Base-by-base conservation (phyloP, 2,329 filamentous ascomycete genomes). In the Ramichloridium luteum region DNA sequence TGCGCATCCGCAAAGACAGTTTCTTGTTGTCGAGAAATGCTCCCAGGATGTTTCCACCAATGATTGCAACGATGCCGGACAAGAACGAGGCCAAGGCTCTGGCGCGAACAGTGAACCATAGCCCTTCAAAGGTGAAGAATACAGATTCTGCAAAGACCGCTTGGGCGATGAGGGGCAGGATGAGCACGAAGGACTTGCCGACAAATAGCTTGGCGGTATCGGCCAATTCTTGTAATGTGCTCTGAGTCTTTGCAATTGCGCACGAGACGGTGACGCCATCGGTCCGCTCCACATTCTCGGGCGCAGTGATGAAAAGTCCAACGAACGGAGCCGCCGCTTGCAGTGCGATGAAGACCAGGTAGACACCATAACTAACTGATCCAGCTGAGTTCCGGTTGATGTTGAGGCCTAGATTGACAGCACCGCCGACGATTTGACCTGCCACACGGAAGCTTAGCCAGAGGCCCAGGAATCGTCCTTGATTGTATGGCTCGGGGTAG, bases 101-200 rank as follows among this genome's bases (percentile, higher is more conserved):
- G 2, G 77, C 63, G 2, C 79, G 68, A 2, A 84, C 80, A 2
- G 66, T 68, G 46, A 84, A 81, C 74, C 75, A 85, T 10, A 78
- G 58, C 54, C 40, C 17, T 12, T 48, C 41, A 13, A 34, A 84
- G 0, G 78, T 82, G 51, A 77, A 81, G 53, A 77, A 80, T 0
- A 83, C 76, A 0, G 79, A 73, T 49, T 84, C 78, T 0, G 74
- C 59, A 47, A 78, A 84, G 0, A 80, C 77, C 0, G 74, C 74
- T 41, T 82, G 75, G 1, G 74, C 74, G 23, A 84, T 82, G 40
- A 79, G 71, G 0, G 77, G 64, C 3, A 82, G 53, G 1, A 81
- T 62, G 1, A 81, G 58, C 1, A 83, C 54, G 36, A 80, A 81
- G 16, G 68, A 66, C 26, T 64, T 70, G 2, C 60, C 70, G 16